Evolutionary conservation across 2,329 filamentous ascomycete species (phyloP).

Genomic region (Coniochaeta sp.): DNA sequence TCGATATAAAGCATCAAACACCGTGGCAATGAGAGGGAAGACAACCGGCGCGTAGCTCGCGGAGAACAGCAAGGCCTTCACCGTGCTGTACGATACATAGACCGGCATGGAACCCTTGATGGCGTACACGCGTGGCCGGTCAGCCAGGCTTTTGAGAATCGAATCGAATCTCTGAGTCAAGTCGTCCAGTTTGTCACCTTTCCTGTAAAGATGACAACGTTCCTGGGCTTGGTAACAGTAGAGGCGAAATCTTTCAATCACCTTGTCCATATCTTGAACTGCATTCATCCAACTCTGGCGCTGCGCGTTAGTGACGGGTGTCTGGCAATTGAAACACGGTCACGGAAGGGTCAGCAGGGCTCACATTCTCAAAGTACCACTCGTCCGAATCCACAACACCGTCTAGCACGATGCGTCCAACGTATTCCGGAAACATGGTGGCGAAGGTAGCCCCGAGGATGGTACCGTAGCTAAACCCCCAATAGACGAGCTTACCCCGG

Average conservation of each 20-base stretch:
- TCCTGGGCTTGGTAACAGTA: slow-evolving; percentile 36
- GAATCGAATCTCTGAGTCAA: slow-evolving; percentile 20
- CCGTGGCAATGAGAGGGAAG: slow-evolving; percentile 2
- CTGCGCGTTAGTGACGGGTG: background rate
- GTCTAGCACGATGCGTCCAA: slow-evolving; percentile 43
- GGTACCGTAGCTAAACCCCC: slow-evolving; percentile 42
- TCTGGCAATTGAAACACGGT: background rate
- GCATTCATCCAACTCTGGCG: slow-evolving; percentile 24
- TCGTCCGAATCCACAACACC: slow-evolving; percentile 49
- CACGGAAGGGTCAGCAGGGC: background rate
- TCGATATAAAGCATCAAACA: slow-evolving; percentile 2
- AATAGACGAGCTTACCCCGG: slow-evolving; percentile 21
- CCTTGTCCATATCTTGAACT: slow-evolving; percentile 35
- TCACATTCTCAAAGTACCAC: slow-evolving; percentile 32
- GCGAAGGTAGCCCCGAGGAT: slow-evolving; percentile 44
- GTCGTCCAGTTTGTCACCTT: slow-evolving; percentile 22
- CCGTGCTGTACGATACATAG: slow-evolving; percentile 26
- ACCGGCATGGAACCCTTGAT: slow-evolving; percentile 21
- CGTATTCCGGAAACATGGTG: slow-evolving; percentile 40
- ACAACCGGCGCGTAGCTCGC: slow-evolving; percentile 25
- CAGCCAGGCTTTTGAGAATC: slow-evolving; percentile 22
- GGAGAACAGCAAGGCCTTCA: slow-evolving; percentile 27
- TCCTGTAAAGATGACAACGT: slow-evolving; percentile 28
- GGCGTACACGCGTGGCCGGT: slow-evolving; percentile 24
- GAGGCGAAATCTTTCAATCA: slow-evolving; percentile 35